phyloP scores from a whole-genome alignment of 495 filamentous ascomycete genomes.

The Penicillium robsamsonii region DNA sequence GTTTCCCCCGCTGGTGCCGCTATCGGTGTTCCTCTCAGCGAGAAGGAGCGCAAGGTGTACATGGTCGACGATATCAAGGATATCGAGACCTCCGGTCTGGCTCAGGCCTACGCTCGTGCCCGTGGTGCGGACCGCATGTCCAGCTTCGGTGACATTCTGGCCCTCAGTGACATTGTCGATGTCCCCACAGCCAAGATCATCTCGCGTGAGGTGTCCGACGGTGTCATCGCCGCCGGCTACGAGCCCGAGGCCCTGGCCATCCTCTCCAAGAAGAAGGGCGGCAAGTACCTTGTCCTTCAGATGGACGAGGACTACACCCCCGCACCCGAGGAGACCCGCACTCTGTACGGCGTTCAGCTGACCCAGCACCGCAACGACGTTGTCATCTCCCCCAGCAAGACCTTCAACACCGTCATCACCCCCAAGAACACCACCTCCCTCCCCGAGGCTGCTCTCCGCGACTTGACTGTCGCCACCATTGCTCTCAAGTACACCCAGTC shows the following conservation, averaged over 20 bases:
- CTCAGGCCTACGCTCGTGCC: conserved; percentile 92
- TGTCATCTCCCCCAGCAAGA: conserved; percentile 72
- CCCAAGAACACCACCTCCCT: conserved; percentile 72
- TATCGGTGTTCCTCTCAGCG: conserved; percentile 79
- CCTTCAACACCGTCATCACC: conserved; percentile 80
- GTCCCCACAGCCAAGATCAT: conserved; percentile 93
- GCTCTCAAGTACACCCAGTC: conserved; percentile 97
- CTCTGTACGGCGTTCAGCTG: conserved; percentile 83
- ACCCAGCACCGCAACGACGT: conserved; percentile 90
- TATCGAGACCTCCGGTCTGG: conserved; percentile 78
- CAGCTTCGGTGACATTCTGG: conserved; percentile 94
- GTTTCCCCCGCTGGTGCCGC: conserved; percentile 96
- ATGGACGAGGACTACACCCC: conserved; percentile 89
- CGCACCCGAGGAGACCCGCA: conserved; percentile 68
- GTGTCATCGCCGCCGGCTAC: conserved; percentile 89
- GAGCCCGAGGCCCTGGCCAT: conserved; percentile 81
- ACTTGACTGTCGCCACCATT: conserved; percentile 93
- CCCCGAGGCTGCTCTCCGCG: conserved; percentile 77
- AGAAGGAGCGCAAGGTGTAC: conserved; percentile 91
- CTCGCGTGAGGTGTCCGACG: conserved; percentile 94
- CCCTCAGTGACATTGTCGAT: conserved; percentile 86
- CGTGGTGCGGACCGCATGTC: conserved; percentile 96
- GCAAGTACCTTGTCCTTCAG: conserved; percentile 92
- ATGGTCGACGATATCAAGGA: conserved; percentile 95
- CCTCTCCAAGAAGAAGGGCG: conserved; percentile 96